phyloP scores from a whole-genome alignment of 169 alveolate genomes.

The Babesia bigemina region DNA sequence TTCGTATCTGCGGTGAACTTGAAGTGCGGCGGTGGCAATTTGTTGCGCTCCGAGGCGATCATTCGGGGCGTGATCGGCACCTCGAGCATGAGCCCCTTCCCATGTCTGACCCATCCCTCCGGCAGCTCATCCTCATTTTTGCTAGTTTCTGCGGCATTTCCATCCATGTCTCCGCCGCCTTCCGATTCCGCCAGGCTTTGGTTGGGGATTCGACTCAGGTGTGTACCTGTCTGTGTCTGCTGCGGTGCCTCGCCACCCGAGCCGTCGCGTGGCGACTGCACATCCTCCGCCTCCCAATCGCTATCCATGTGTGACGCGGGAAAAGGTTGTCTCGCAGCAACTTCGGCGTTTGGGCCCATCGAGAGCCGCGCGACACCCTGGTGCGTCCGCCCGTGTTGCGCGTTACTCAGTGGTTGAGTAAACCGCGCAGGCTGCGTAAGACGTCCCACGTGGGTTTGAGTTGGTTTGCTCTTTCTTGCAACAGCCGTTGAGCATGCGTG shows the following conservation, averaged over 20 bases:
- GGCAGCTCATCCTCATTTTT: conserved; percentile 36
- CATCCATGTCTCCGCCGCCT: not conserved
- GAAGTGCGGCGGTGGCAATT: conserved; percentile 15
- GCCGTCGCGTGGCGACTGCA: not conserved
- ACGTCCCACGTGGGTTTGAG: conserved; percentile 1
- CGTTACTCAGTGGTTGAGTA: no score
- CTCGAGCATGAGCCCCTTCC: conserved; percentile 56
- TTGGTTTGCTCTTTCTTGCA: not conserved
- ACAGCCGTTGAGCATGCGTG: not conserved
- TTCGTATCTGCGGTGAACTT: conserved; percentile 26
- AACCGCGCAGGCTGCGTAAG: not conserved
- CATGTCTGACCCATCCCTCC: conserved; percentile 66
- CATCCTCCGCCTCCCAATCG: not conserved
- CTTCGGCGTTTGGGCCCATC: no score
- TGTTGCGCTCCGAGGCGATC: not conserved
- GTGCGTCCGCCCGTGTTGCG: no score
- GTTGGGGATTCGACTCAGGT: conserved; percentile 20
- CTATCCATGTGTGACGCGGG: no score
- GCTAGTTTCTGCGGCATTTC: not conserved
- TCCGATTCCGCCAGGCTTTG: not conserved
- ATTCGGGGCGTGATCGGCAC: conserved; percentile 60
- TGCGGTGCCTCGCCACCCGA: not conserved
- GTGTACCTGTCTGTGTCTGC: conserved; percentile 9
- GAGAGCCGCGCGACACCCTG: no score
- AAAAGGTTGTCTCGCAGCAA: no score